These are phyloP conservation scores for Annulohypoxylon stygium DNA, from an alignment of 495 filamentous ascomycete species.

Conservation along the genomic window DNA sequence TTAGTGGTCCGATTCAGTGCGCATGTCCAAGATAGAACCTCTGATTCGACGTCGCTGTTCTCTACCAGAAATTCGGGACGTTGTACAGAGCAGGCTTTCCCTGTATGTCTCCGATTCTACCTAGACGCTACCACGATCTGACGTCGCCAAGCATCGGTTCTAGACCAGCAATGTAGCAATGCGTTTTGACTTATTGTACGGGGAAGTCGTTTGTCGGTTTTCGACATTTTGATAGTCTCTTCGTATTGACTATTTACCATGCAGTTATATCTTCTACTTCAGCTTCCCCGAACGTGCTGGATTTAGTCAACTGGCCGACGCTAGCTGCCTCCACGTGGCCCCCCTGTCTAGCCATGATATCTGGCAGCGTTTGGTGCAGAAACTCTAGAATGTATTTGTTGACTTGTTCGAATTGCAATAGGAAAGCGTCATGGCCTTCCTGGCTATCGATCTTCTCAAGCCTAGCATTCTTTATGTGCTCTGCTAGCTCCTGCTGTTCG, in stretches of 20 bases:
- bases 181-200: constrained; percentile 2
- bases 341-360: constrained; percentile 80
- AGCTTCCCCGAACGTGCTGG: constrained; percentile 90
- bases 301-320: constrained; percentile 73
- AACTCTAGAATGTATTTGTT: constrained; percentile 89
- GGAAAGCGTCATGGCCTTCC: constrained; percentile 96
- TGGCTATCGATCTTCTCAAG: constrained; percentile 90
- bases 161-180: constrained; percentile 8
- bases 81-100: constrained; percentile 17
- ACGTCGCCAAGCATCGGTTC: constrained; percentile 15
- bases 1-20: constrained; percentile 7
- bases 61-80: constrained; percentile 29
- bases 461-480: constrained; percentile 80
- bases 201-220: background rate
- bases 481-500: constrained; percentile 92
- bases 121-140: constrained; percentile 15
- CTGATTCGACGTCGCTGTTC: constrained; percentile 26
- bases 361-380: constrained; percentile 82
- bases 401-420: constrained; percentile 97
- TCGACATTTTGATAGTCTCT: background rate
- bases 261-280: constrained; percentile 98
- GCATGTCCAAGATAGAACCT: constrained; percentile 9
- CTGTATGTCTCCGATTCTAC: constrained; percentile 35
- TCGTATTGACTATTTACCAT: constrained; percentile 70
- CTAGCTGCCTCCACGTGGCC: constrained; percentile 59